A percentile compares a stretch with the other conserved stretches of the same genome.
phyloP scores from a whole-genome alignment of 2,329 filamentous ascomycete species.

The Aspergillus fumigatiaffinis region DNA sequence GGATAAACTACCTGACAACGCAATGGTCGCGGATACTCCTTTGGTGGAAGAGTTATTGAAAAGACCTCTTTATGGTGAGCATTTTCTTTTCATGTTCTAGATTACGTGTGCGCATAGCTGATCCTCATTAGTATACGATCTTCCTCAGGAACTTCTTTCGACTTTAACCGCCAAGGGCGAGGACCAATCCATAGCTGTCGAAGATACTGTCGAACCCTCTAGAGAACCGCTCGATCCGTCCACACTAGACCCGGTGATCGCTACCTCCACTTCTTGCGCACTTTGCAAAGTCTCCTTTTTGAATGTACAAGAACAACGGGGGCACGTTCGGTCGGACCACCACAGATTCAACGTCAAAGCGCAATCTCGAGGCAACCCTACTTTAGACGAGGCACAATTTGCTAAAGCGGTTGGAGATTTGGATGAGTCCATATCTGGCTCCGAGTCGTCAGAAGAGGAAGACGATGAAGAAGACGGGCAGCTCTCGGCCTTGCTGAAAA shows the following conservation, averaged over 20 bases:
- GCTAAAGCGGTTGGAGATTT: conserved; percentile 79
- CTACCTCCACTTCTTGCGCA: conserved; percentile 67
- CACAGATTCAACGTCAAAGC: conserved; percentile 95
- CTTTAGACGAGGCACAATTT: conserved; percentile 79
- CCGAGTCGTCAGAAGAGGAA: conserved; percentile 66
- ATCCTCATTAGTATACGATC: conserved; percentile 69
- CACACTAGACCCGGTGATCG: conserved; percentile 41
- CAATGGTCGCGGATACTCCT: conserved; percentile 20
- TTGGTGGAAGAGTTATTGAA: conserved; percentile 41
- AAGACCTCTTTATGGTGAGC: conserved; percentile 49
- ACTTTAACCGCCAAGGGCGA: conserved; percentile 60
- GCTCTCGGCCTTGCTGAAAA: conserved; percentile 73
- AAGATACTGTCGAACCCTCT: conserved; percentile 17
- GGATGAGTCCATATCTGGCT: conserved; percentile 85
- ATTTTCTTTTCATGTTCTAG: neutral
- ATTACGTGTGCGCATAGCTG: conserved; percentile 8
- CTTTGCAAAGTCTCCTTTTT: conserved; percentile 72
- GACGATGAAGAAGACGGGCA: conserved; percentile 57
- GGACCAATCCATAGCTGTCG: conserved; percentile 25
- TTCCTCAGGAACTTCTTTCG: conserved; percentile 68
- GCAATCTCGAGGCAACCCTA: conserved; percentile 68
- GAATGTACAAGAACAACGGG: conserved; percentile 73
- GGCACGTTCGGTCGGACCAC: conserved; percentile 83
- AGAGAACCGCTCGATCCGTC: conserved; percentile 27
- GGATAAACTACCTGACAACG: neutral